Evolutionary conservation across 2,329 filamentous ascomycete genomes (phyloP).

Genomic region (Phialophora chinensis): DNA sequence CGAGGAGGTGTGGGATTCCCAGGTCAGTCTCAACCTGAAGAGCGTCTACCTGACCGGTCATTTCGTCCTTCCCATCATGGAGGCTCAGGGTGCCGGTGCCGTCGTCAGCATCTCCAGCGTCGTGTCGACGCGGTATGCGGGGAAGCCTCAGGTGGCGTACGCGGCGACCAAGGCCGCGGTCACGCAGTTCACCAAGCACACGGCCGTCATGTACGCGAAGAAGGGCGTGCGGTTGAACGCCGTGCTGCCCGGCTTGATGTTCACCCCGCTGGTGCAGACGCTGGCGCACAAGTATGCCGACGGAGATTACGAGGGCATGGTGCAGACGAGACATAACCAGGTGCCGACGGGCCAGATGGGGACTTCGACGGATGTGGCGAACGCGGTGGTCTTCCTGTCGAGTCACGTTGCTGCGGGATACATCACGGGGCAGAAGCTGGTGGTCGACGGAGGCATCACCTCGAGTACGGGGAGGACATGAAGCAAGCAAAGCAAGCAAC

Average conservation of each 20-base stretch:
- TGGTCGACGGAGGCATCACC: slow-evolving; percentile 55
- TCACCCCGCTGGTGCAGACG: slow-evolving; percentile 58
- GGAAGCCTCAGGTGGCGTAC: slow-evolving; percentile 59
- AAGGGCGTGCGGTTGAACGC: slow-evolving; percentile 60
- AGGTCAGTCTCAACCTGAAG: slow-evolving; percentile 63
- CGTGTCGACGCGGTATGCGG: slow-evolving; percentile 59
- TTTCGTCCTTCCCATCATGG: slow-evolving; percentile 61
- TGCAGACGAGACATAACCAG: slow-evolving; percentile 59
- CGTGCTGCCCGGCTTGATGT: slow-evolving; percentile 63
- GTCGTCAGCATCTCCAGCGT: slow-evolving; percentile 60
- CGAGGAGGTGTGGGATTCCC: slow-evolving; percentile 59
- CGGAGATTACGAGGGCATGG: slow-evolving; percentile 58
- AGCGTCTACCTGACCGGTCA: slow-evolving; percentile 62
- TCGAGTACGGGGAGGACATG: slow-evolving; percentile 38
- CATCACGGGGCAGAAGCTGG: slow-evolving; percentile 63
- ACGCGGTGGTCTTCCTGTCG: slow-evolving; percentile 63
- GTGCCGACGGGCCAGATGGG: slow-evolving; percentile 67
- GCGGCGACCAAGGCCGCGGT: slow-evolving; percentile 57
- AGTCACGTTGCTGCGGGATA: slow-evolving; percentile 63
- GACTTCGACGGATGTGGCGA: slow-evolving; percentile 64
- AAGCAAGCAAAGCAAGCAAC: slow-evolving; percentile 27
- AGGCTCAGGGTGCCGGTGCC: slow-evolving; percentile 51
- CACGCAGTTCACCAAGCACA: slow-evolving; percentile 55
- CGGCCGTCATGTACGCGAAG: slow-evolving; percentile 55
- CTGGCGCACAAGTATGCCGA: slow-evolving; percentile 54